A percentile compares a stretch with the other conserved stretches of the same genome.
Conservation (phyloP, 192 early-diverging fungal genomes). For the Linderina pennispora region DNA sequence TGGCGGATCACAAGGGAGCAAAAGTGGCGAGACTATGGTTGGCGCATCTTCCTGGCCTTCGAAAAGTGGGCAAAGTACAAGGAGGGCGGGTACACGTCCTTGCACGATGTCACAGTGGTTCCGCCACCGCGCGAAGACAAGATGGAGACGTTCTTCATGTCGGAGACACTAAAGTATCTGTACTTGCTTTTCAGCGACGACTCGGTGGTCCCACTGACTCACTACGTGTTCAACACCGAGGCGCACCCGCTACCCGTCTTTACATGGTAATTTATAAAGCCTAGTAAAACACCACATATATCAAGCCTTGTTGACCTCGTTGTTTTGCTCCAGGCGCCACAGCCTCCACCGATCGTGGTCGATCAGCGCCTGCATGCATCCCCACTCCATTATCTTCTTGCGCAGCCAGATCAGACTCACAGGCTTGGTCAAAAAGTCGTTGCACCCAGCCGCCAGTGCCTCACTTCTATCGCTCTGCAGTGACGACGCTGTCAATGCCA, state of each 20-base stretch:
- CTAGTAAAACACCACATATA: too few species aligned
- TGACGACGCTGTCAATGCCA: conserved; percentile 79
- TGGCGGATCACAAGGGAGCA: conserved; percentile 78
- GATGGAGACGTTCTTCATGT: conserved; percentile 75
- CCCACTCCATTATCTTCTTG: conserved; percentile 88
- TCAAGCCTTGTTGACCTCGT: too few species aligned
- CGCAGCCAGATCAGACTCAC: conserved; percentile 77
- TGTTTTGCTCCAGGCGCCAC: conserved; percentile 14
- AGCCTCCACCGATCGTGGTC: conserved; percentile 61
- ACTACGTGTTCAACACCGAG: conserved; percentile 93
- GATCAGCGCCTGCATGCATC: conserved; percentile 87
- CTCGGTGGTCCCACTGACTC: conserved; percentile 58
- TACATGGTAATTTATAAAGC: conserved; percentile 13
- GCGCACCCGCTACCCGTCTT: conserved; percentile 70
- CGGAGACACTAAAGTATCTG: conserved; percentile 93
- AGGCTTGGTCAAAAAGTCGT: conserved; percentile 88
- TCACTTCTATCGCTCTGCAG: conserved; percentile 61
- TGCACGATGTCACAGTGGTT: conserved; percentile 23
- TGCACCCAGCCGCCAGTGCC: conserved; percentile 79
- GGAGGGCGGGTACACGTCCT: conserved; percentile 50
- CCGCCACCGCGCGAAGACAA: conserved; percentile 21
- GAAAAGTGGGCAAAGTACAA: conserved; percentile 64
- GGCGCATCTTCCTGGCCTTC: conserved; percentile 78
- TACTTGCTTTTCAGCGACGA: conserved; percentile 74
- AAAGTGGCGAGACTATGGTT: conserved; percentile 67